Evolutionary conservation across 257 asterid species (phyloP).

Genomic region (Coffea eugenioides): DNA sequence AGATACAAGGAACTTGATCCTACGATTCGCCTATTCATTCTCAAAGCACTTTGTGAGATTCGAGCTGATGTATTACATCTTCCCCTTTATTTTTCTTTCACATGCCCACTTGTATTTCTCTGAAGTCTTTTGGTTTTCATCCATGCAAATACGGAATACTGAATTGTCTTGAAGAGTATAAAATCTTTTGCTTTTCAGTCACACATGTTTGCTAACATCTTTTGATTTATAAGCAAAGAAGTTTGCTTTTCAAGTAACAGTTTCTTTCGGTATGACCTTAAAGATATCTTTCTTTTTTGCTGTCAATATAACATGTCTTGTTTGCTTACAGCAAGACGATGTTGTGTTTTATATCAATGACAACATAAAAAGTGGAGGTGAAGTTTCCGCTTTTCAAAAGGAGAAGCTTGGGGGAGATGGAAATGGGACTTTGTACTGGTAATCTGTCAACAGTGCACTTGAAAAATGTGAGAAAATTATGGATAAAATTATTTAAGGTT

Average conservation of each 20-base stretch:
- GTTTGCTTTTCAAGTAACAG: background rate
- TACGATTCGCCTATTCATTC: slow-evolving; percentile 57
- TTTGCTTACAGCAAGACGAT: slow-evolving; percentile 69
- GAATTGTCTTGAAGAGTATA: background rate
- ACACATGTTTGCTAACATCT: background rate
- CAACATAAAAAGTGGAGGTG: slow-evolving; percentile 45
- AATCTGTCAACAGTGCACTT: slow-evolving; percentile 16
- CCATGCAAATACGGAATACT: slow-evolving; percentile 1
- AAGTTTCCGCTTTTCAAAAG: slow-evolving; percentile 51
- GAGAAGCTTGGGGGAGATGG: slow-evolving; percentile 70
- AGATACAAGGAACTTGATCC: slow-evolving; percentile 74
- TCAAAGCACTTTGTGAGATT: slow-evolving; percentile 89
- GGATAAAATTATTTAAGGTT: slow-evolving; percentile 16
- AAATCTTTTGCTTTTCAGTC: background rate
- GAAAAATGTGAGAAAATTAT: slow-evolving; percentile 12
- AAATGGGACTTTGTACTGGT: slow-evolving; percentile 67
- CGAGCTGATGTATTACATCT: slow-evolving; percentile 71
- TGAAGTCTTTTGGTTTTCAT: background rate
- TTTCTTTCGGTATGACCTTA: background rate
- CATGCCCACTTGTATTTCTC: background rate
- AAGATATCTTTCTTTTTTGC: background rate
- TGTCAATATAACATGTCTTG: background rate
- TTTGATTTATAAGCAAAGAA: background rate
- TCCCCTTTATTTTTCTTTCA: slow-evolving; percentile 9
- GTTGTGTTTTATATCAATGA: slow-evolving; percentile 54